Conservation (phyloP, 345 rosid genomes). For the Nephelium lappaceum region DNA sequence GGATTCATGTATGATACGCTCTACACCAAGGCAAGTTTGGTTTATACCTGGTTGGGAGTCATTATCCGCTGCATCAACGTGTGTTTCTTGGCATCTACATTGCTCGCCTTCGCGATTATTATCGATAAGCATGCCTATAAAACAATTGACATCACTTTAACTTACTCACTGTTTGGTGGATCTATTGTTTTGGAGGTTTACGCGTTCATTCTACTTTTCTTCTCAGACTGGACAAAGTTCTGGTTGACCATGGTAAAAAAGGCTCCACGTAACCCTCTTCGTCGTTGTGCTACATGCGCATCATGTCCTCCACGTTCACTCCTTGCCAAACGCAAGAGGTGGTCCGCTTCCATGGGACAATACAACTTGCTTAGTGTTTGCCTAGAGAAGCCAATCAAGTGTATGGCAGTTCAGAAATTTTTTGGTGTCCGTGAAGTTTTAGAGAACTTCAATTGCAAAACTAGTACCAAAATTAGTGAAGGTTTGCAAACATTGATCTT, state of each 20-base stretch:
- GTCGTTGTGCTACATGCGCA: background rate
- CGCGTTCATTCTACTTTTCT: background rate
- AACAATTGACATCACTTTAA: background rate
- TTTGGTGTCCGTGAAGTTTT: background rate
- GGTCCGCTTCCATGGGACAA: background rate
- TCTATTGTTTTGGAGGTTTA: slow-evolving; percentile 3
- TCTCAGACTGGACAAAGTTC: slow-evolving; percentile 5
- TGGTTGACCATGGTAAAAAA: background rate
- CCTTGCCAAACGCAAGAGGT: background rate
- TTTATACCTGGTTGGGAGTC: slow-evolving; percentile 10
- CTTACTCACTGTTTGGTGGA: background rate
- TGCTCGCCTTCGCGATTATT: background rate
- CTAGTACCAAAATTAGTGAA: background rate
- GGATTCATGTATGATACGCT: slow-evolving; percentile 27
- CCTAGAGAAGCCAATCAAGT: background rate
- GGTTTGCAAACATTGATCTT: background rate
- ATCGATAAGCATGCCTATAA: background rate
- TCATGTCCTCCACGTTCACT: background rate
- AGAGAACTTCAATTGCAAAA: background rate
- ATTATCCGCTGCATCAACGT: background rate
- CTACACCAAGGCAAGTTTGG: slow-evolving; percentile 22
- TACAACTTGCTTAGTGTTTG: background rate
- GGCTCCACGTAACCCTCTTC: background rate
- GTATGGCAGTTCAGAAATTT: background rate
- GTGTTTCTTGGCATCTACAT: background rate